Conservation (phyloP, 2,329 filamentous ascomycete genomes). For the Penicillium frequentans region DNA sequence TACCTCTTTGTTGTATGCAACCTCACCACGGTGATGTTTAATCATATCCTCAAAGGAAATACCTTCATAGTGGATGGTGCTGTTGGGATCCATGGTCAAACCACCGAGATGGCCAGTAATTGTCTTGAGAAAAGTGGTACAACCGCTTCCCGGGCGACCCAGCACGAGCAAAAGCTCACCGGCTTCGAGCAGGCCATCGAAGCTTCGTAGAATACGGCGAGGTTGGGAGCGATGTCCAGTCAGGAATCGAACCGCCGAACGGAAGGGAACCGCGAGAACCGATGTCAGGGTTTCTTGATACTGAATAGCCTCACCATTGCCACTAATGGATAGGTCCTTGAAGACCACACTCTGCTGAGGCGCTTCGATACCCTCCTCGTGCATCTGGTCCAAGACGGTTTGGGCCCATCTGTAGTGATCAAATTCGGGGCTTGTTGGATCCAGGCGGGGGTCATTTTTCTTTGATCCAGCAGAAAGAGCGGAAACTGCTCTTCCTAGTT, state of each 20-base stretch:
- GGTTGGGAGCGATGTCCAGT: constrained; percentile 33
- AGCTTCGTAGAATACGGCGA: constrained; percentile 19
- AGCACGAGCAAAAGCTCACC: constrained; percentile 46
- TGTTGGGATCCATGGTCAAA: constrained; percentile 31
- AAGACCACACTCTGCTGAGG: constrained; percentile 27
- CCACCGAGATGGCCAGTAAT: constrained; percentile 66
- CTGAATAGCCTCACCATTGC: constrained; percentile 24
- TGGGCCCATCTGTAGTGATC: constrained; percentile 29
- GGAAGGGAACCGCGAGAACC: constrained; percentile 31
- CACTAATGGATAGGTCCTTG: constrained; percentile 24
- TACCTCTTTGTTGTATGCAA: constrained; percentile 49
- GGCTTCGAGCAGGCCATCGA: constrained; percentile 46
- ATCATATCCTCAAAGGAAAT: constrained; percentile 68
- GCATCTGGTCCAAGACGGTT: constrained; percentile 16
- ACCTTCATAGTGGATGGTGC: constrained; percentile 75
- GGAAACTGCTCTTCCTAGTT: constrained; percentile 13
- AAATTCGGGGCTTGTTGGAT: constrained; percentile 23
- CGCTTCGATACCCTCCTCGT: constrained; percentile 23
- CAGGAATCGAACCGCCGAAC: constrained; percentile 20
- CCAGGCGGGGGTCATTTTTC: constrained; percentile 19
- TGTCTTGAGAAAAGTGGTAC: constrained; percentile 80
- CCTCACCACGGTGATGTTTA: constrained; percentile 47
- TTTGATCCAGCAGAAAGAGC: constrained; percentile 17
- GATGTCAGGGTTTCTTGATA: constrained; percentile 27
- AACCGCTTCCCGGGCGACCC: constrained; percentile 48